Conservation (phyloP, 768 basidiomycete genomes). For the Suillus sp. region DNA sequence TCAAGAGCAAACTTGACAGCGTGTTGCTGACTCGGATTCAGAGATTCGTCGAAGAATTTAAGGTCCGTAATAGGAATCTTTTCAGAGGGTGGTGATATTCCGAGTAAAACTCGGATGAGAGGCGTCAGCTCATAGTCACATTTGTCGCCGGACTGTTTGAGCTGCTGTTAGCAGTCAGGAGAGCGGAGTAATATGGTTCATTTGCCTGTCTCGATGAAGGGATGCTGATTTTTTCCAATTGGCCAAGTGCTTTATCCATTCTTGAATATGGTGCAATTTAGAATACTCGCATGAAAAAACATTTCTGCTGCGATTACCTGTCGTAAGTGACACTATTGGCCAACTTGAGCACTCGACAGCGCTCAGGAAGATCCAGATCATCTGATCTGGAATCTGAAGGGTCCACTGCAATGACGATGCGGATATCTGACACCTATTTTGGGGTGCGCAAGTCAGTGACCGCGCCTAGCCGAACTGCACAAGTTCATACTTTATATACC, state of each 20-base stretch:
- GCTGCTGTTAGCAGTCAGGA: neutral
- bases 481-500: slow-evolving; percentile 70
- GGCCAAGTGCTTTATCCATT: slow-evolving; percentile 83
- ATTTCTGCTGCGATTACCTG: slow-evolving; percentile 1
- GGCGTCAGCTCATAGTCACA: slow-evolving; percentile 45
- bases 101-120: slow-evolving; percentile 72
- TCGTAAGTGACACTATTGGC: slow-evolving; percentile 94
- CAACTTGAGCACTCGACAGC: slow-evolving; percentile 83
- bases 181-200: neutral
- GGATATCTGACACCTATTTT: slow-evolving; percentile 72
- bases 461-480: neutral
- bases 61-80: slow-evolving; percentile 42
- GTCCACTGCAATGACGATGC: slow-evolving; percentile 80
- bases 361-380: slow-evolving; percentile 81
- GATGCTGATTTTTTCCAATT: slow-evolving; percentile 52
- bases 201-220: slow-evolving; percentile 29
- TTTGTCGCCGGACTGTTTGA: slow-evolving; percentile 41
- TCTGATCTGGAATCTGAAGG: slow-evolving; percentile 56
- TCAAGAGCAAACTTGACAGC: slow-evolving; percentile 85
- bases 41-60: slow-evolving; percentile 68
- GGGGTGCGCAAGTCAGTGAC: neutral
- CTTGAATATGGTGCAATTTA: slow-evolving; percentile 37
- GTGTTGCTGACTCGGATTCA: slow-evolving; percentile 84
- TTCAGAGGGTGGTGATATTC: slow-evolving; percentile 53
- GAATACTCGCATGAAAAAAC: neutral